These are phyloP conservation scores for Hortiboletus flavorubellus DNA, from an alignment of 768 basidiomycete species.

Conservation along the genomic window DNA sequence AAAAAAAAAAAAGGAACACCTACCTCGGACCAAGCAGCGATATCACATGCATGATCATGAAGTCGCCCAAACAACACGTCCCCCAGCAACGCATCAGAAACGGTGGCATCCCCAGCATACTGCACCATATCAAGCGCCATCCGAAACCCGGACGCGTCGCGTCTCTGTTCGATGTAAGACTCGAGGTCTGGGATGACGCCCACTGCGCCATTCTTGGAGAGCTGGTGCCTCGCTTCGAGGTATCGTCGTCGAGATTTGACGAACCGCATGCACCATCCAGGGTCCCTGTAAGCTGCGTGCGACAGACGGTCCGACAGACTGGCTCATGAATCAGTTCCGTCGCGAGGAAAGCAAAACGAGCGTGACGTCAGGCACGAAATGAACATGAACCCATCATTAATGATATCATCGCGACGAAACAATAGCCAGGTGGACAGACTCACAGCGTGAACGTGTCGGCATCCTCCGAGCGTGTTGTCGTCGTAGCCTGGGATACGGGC, in stretches of 20 bases:
- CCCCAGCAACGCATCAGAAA: constrained; percentile 32
- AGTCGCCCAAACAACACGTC: constrained; percentile 33
- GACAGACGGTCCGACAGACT: constrained; percentile 41
- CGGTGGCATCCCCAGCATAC: constrained; percentile 43
- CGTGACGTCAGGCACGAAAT: constrained; percentile 1
- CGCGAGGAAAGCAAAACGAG: not conserved
- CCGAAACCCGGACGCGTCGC: constrained; percentile 46
- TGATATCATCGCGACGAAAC: constrained; percentile 7
- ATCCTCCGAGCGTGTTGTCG: not conserved
- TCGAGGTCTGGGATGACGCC: constrained; percentile 39
- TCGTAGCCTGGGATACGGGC: constrained; percentile 6
- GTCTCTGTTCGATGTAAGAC: constrained; percentile 43
- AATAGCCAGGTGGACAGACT: constrained; percentile 2
- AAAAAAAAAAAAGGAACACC: constrained; percentile 4
- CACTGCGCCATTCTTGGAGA: constrained; percentile 22
- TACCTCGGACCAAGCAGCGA: constrained; percentile 56
- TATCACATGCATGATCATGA: constrained; percentile 42
- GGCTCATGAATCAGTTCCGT: not conserved
- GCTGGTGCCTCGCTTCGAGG: constrained; percentile 32
- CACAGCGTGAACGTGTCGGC: constrained; percentile 20
- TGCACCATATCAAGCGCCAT: constrained; percentile 54
- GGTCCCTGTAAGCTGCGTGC: constrained; percentile 33
- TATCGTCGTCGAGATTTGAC: constrained; percentile 32
- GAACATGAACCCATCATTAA: not conserved
- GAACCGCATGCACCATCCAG: constrained; percentile 44